Conservation (phyloP, 306 rosid species). For the Begonia masoniana region DNA sequence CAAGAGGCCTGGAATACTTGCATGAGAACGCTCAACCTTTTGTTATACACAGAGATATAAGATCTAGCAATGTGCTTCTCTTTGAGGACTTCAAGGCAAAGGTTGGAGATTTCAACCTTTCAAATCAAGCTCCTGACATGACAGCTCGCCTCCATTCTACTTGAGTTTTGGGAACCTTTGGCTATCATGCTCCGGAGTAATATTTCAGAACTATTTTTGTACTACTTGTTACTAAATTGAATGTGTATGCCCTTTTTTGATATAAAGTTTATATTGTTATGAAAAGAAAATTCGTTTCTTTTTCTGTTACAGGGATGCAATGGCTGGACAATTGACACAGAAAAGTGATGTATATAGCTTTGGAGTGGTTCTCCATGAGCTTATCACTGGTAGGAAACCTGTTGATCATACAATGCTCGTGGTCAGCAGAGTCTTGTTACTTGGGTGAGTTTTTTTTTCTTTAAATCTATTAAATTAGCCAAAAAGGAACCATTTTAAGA, state of each 20-base stretch:
- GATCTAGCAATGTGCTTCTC: slow-evolving; percentile 45
- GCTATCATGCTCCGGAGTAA: slow-evolving; percentile 52
- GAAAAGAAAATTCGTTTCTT: no score
- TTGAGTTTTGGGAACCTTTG: slow-evolving; percentile 46
- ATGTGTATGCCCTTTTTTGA: not conserved
- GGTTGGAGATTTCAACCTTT: slow-evolving; percentile 43
- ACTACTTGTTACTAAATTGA: not conserved
- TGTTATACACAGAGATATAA: slow-evolving; percentile 35
- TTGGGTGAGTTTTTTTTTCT: slow-evolving; percentile 51
- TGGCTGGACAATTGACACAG: slow-evolving; percentile 46
- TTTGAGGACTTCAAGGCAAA: slow-evolving; percentile 44
- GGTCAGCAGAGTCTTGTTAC: slow-evolving; percentile 56
- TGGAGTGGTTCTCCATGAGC: slow-evolving; percentile 49
- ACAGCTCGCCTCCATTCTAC: slow-evolving; percentile 52
- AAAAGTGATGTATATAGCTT: slow-evolving; percentile 46
- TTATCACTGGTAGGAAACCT: slow-evolving; percentile 41
- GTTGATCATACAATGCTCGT: slow-evolving; percentile 49
- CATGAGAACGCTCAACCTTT: slow-evolving; percentile 42
- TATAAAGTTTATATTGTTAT: no score
- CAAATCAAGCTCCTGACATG: slow-evolving; percentile 51
- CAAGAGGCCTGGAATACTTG: slow-evolving; percentile 46
- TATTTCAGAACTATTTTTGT: slow-evolving; percentile 1
- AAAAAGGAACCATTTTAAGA: no score
- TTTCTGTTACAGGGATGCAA: slow-evolving; percentile 25
- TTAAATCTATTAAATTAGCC: no score